Evolutionary conservation across 2,329 filamentous ascomycete genomes (phyloP), one percentile per base, ranked within the genome.

Genomic region (Ophiognomonia clavigignenti-juglandacearum): DNA sequence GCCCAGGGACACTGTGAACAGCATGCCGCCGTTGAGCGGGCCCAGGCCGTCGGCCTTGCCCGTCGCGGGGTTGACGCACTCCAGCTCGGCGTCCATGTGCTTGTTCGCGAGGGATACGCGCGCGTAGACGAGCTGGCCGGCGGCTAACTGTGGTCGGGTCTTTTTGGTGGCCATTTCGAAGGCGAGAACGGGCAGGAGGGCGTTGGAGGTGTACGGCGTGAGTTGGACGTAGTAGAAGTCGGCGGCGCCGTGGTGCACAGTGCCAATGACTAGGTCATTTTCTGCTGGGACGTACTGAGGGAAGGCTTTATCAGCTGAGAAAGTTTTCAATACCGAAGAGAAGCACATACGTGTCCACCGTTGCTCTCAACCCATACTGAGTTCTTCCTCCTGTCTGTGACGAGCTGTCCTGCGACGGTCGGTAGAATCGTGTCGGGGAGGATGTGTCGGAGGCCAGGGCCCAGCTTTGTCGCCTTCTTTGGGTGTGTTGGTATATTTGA

Each of bases 121-220:
- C 31, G 91, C 92, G 69, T 97, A 97, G 29, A 97, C 88, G 23
- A 96, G 71, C 43, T 88, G 82, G 31, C 89, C 89, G 13, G 80
- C 61, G 23, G 75, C 72, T 36, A 97, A 78, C 54, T 88, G 77
- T 0, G 93, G 93, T 1, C 91, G 78, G 3, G 88, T 96, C 70
- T 97, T 97, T 66, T 91, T 93, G 37, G 86, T 89, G 16, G 90
- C 93, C 53, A 83, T 83, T 67, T 97, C 92, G 64, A 98, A 98
- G n/a, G 90, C 82, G 18, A 97, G 77, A 56, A 95, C 87, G 0
- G 88, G 89, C 1, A 97, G 81, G 16, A 87, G 72, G 1, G 87
- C 89, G 40, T 66, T 65, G 48, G 78, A 68, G 4, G 78, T 77
- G 61, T 82, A 77, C 45, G 82, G 74, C 23, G 88, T 85, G 44